A percentile compares a stretch with the other conserved stretches of the same genome.
Evolutionary conservation across 2,329 filamentous ascomycete species (phyloP).

Genomic region (Pseudodiploospora longispora): DNA sequence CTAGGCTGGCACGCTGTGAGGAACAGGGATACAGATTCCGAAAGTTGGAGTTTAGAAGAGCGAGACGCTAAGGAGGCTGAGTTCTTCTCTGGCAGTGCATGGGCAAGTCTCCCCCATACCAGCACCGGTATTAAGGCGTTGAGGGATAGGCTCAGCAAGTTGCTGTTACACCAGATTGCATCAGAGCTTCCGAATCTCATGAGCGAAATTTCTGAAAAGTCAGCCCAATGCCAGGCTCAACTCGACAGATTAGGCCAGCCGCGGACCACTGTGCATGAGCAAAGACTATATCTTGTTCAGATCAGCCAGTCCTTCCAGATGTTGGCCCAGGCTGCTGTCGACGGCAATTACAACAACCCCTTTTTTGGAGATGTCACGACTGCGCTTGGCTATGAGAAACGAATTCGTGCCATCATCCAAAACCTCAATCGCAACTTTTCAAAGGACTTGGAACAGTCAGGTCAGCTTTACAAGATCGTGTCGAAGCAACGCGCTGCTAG

Average conservation of each 20-base stretch:
- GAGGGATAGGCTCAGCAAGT: conserved; percentile 38
- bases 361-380: conserved; percentile 40
- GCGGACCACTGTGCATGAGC: conserved; percentile 36
- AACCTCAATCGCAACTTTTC: conserved; percentile 40
- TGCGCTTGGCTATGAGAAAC: conserved; percentile 26
- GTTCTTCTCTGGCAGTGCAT: conserved; percentile 37
- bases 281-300: conserved; percentile 38
- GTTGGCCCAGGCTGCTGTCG: conserved; percentile 36
- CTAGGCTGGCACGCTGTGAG: conserved; percentile 47
- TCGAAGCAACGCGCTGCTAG: too few relatives aligned
- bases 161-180: conserved; percentile 41
- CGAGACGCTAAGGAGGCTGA: conserved; percentile 31
- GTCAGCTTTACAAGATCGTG: conserved; percentile 22
- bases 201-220: conserved; percentile 30
- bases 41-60: conserved; percentile 19
- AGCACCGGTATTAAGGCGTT: conserved; percentile 41
- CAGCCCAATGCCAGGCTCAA: conserved; percentile 26
- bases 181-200: conserved; percentile 37
- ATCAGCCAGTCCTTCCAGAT: conserved; percentile 36
- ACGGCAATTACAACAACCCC: conserved; percentile 41
- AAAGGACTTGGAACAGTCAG: conserved; percentile 29
- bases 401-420: conserved; percentile 48
- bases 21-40: conserved; percentile 34
- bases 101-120: conserved; percentile 25
- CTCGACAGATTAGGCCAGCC: conserved; percentile 41